phyloP scores from a whole-genome alignment of 1,139 yeast genomes.

The Sugiyamaella castrensis region DNA sequence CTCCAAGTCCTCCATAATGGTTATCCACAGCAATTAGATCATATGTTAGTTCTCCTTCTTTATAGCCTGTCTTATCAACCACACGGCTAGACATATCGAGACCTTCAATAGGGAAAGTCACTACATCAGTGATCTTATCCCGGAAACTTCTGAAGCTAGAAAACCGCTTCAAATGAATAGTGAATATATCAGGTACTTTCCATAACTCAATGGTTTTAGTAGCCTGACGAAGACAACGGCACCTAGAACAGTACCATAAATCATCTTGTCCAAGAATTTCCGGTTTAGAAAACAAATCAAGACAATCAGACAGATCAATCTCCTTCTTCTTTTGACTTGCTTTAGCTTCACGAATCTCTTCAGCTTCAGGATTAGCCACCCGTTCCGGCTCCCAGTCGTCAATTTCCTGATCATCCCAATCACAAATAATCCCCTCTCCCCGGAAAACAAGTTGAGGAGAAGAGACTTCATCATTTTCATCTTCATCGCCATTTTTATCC shows the following conservation, averaged over 20 bases:
- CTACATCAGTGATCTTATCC: slow-evolving; percentile 82
- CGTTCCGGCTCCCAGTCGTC: slow-evolving; percentile 16
- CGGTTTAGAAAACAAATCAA: slow-evolving; percentile 70
- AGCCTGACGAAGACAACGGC: slow-evolving; percentile 87
- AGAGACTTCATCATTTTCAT: slow-evolving; percentile 1
- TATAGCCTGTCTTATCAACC: slow-evolving; percentile 35
- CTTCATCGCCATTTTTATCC: background rate
- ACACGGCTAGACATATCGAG: slow-evolving; percentile 66
- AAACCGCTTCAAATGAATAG: slow-evolving; percentile 87
- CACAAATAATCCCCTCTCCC: slow-evolving; percentile 61
- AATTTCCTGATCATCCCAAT: slow-evolving; percentile 52
- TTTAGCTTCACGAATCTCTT: slow-evolving; percentile 45
- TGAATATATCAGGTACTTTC: slow-evolving; percentile 85
- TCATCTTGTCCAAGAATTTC: slow-evolving; percentile 88
- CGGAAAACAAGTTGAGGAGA: slow-evolving; percentile 30
- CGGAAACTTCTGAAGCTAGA: slow-evolving; percentile 81
- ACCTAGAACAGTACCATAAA: slow-evolving; percentile 89
- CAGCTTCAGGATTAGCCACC: slow-evolving; percentile 43
- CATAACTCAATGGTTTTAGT: slow-evolving; percentile 88
- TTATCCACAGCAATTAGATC: slow-evolving; percentile 92
- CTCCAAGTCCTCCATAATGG: slow-evolving; percentile 95
- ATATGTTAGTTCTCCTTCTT: slow-evolving; percentile 49
- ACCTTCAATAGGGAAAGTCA: slow-evolving; percentile 84
- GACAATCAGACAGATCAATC: slow-evolving; percentile 69
- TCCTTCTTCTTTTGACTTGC: slow-evolving; percentile 44